Evolutionary conservation across 441 rosid genomes (phyloP), one percentile per base, ranked within the genome.

Genomic region (Euphorbia celastroides): DNA sequence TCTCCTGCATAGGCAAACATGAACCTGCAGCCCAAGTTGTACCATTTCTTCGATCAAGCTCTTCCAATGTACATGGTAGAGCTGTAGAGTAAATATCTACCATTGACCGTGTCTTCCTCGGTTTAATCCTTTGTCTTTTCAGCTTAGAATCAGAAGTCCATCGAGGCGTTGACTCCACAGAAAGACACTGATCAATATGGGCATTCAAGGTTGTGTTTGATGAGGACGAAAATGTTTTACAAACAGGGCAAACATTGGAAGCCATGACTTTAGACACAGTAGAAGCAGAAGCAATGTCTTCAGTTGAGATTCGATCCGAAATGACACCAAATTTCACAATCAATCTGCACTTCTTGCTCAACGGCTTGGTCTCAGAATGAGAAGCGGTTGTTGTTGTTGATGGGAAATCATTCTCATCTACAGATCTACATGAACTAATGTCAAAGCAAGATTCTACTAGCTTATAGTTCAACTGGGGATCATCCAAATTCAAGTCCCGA

Each of bases 201-300:
- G 97, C 97, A 80, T 94, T 94, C 81, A 94, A 82, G 52, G 96
- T 92, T 70, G 99, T 94, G 83, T 94, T 94, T 50, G 99, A 94
- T 52, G 97, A 82, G 60, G 97, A 91, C 3, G 97, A 88, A 82
- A 94, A 94, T 14, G 85, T 88, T 82, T 88, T 91, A 85, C 99
- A 94, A 80, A 94, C 97, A 81, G 99, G 99, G 88, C 96, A 94
- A 70, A 89, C 85, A 82, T 89, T 88, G 11, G 93, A 86, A 76
- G 88, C 85, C 97, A 91, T 91, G 6, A 90, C 78, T 74, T 91
- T 97, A 5, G 96, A 82, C 62, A 75, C 65, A 12, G 81, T 57
- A 79, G 78, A 75, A 72, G 74, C 84, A 2, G 85, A 87, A 71
- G 79, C 85, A 71, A 84, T 84, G 75, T 88, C 96, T 77, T 89